Evolutionary conservation across 2,329 filamentous ascomycete species (phyloP).

Genomic region (Keithomyces neogunnii): DNA sequence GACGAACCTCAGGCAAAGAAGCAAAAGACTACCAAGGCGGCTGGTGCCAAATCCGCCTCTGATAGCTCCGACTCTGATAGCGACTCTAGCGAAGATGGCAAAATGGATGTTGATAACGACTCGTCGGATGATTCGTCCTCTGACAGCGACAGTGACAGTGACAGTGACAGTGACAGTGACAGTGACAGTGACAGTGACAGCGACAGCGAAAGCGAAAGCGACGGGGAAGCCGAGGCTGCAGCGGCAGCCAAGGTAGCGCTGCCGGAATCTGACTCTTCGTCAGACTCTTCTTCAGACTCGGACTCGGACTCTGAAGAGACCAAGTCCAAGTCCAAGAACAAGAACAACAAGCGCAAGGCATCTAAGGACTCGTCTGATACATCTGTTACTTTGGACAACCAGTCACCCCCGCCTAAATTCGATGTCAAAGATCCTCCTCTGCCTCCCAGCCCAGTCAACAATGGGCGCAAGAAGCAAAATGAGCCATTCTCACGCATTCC

Average conservation of each 20-base stretch:
- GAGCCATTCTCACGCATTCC: constrained; percentile 72
- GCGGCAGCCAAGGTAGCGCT: constrained; percentile 16
- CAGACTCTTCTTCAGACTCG: constrained; percentile 19
- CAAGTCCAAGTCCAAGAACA: constrained; percentile 13
- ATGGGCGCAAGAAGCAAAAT: constrained; percentile 42
- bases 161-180: constrained; percentile 7
- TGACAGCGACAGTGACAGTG: constrained; percentile 6
- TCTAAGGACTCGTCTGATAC: constrained; percentile 30
- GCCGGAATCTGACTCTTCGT: constrained; percentile 10
- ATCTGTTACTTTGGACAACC: constrained; percentile 43
- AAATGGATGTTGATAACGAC: constrained; percentile 16
- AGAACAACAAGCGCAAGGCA: constrained; percentile 10
- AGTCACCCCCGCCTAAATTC: constrained; percentile 30
- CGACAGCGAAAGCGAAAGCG: constrained; percentile 3
- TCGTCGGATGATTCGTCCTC: constrained; percentile 15
- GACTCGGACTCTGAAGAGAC: constrained; percentile 19
- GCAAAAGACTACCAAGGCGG: not conserved
- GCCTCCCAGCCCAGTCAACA: constrained; percentile 38
- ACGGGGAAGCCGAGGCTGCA: constrained; percentile 7
- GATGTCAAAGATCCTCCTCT: constrained; percentile 38
- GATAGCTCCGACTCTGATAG: constrained; percentile 10
- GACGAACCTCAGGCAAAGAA: constrained; percentile 9
- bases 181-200: not conserved
- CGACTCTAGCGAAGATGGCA: constrained; percentile 5
- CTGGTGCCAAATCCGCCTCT: constrained; percentile 5